Evolutionary conservation across 1,284 basidiomycete species (phyloP), one percentile per base, ranked within the genome.

Genomic region (Naganishia cerealis): DNA sequence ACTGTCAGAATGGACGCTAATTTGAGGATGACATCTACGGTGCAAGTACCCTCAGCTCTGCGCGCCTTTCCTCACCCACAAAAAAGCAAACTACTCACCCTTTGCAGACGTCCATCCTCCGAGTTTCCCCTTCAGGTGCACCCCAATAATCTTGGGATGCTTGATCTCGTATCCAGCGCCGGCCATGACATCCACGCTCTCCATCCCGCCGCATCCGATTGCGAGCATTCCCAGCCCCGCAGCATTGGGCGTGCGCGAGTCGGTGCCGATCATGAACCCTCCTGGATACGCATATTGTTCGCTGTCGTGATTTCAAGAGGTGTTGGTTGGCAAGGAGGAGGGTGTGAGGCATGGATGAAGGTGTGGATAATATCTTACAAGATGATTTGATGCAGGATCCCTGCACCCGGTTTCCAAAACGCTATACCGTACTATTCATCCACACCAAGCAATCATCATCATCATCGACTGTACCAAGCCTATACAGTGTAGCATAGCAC

Each of bases 131-230:
- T 86, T 93, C 57, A 97, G 83, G 77, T 90, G 89, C 61, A 97
- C 84, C 88, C 90, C 91, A 65, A 90, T 85, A 39, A 93, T 85
- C 70, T 88, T 86, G 16, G 92, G 93, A 39, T 92, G 92, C 80
- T 94, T 93, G 67, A 96, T 83, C 78, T 97, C 94, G 93, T 94
- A 97, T 53, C 92, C 92, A 21, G 94, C 94, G 62, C 90, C 90
- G 4, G 94, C 95, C 89, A 97, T 91, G n/a, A 92, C 94, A 79
- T 97, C 94, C 42, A 97, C 94, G 24, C 93, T 94, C 76, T 97
- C 94, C 33, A 94, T 94, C 65, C 94, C 94, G 71, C 94, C 94
- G 38, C 97, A 94, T 63, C 94, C 94, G 68, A 96, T 95, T 5
- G 94, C 94, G 65, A 97, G 86, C 83, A 92, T 86, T 16, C 94